phyloP scores from a whole-genome alignment of 805 yeast species.

The Starmera dryadoides region DNA sequence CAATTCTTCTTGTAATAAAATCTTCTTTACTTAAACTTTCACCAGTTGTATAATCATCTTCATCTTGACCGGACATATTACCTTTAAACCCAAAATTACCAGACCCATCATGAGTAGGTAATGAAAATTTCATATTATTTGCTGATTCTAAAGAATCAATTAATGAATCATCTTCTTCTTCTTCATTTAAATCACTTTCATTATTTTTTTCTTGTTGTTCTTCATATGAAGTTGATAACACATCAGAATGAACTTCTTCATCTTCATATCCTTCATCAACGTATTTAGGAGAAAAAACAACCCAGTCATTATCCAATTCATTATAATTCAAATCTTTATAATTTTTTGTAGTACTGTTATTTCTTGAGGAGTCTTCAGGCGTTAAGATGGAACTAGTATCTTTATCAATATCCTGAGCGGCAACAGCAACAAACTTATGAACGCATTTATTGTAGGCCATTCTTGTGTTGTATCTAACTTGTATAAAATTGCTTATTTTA shows the following conservation, averaged over 20 bases:
- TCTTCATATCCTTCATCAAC: conserved; percentile 1
- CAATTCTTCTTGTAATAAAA: conserved; percentile 17
- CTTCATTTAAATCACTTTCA: conserved; percentile 5
- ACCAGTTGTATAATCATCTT: conserved; percentile 4
- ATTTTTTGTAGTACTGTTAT: not conserved
- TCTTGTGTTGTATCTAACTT: not conserved
- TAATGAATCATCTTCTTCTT: conserved; percentile 19
- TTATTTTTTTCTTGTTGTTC: not conserved
- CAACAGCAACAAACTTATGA: not conserved
- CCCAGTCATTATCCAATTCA: conserved; percentile 20
- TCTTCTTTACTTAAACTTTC: conserved; percentile 11
- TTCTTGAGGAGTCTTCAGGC: not conserved
- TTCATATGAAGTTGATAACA: conserved; percentile 5
- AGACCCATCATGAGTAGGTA: conserved; percentile 12
- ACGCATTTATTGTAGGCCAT: conserved; percentile 9
- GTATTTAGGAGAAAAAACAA: conserved; percentile 16
- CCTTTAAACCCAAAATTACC: conserved; percentile 6
- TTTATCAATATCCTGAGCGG: not conserved
- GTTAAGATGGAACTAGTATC: not conserved
- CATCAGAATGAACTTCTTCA: conserved; percentile 5
- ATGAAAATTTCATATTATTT: conserved; percentile 4
- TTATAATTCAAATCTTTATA: not conserved
- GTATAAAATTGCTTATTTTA: no score
- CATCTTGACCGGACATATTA: not conserved
- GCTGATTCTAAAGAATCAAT: conserved; percentile 16